phyloP scores from a whole-genome alignment of 2,329 filamentous ascomycete genomes.

The Hymenoscyphus fructigenus region DNA sequence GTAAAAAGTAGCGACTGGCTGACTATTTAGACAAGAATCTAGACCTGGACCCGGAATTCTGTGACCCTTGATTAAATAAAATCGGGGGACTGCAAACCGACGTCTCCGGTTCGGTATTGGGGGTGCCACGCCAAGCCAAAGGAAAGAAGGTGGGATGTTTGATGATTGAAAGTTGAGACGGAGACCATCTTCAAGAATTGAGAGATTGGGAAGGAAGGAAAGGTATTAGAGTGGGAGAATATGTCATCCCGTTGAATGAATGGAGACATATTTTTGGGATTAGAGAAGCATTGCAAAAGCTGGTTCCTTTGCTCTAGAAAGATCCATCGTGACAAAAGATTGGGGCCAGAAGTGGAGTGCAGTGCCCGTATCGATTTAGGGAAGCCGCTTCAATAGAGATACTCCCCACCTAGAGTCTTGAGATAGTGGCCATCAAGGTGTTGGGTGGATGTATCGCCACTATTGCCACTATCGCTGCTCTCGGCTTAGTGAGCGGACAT shows the following conservation, averaged over 20 bases:
- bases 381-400: neutral
- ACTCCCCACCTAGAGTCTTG: neutral
- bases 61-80: slow-evolving; percentile 4
- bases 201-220: neutral
- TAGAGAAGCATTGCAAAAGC: neutral
- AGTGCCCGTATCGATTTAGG: neutral
- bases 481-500: slow-evolving; percentile 14
- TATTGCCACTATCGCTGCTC: slow-evolving; percentile 4
- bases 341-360: neutral
- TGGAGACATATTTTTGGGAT: neutral
- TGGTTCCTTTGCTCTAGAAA: neutral
- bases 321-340: neutral
- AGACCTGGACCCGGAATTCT: slow-evolving; percentile 7
- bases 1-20: neutral
- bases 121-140: slow-evolving; percentile 1
- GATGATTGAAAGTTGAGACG: neutral
- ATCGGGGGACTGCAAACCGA: slow-evolving; percentile 7
- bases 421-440: neutral
- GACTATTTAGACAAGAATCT: slow-evolving; percentile 13
- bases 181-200: neutral
- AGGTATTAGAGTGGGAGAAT: neutral
- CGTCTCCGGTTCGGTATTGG: neutral
- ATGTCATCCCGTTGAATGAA: neutral
- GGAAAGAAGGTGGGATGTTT: slow-evolving; percentile 5
- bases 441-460: slow-evolving; percentile 5